Conservation (phyloP, 176 grass and related monocot species). For the Oryza nivara region DNA sequence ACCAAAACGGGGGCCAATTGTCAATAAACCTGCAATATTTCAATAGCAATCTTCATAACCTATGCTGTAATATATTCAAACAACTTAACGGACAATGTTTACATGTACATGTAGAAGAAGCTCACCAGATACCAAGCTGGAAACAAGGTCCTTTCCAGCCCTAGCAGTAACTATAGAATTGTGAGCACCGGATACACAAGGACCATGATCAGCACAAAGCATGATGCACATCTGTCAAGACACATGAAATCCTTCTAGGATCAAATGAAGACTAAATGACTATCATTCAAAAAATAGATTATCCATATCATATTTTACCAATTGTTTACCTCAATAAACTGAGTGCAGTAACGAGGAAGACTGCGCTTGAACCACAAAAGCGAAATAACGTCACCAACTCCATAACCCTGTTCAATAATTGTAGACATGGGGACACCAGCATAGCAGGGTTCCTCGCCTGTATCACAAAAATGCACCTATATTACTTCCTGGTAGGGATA, state of each 20-base stretch:
- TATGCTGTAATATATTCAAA: background rate
- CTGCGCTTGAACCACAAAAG: slow-evolving; percentile 99
- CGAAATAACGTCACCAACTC: slow-evolving; percentile 98
- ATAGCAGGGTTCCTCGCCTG: slow-evolving; percentile 98
- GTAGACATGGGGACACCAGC: slow-evolving; percentile 98
- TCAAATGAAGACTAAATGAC: slow-evolving; percentile 23
- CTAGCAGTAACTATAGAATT: slow-evolving; percentile 96
- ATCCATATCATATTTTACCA: slow-evolving; percentile 18
- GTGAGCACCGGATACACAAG: slow-evolving; percentile 98
- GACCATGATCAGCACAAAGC: slow-evolving; percentile 97
- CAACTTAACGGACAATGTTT: background rate
- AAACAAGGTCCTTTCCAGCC: slow-evolving; percentile 95
- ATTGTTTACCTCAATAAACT: slow-evolving; percentile 90
- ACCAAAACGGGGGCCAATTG: slow-evolving; percentile 96
- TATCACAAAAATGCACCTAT: slow-evolving; percentile 35
- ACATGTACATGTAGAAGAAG: slow-evolving; percentile 37
- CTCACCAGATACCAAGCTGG: slow-evolving; percentile 96
- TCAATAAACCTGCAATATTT: slow-evolving; percentile 73
- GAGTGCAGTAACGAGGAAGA: slow-evolving; percentile 96
- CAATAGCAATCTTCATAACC: background rate
- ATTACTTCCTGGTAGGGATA: slow-evolving; percentile 12
- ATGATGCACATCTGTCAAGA: slow-evolving; percentile 86
- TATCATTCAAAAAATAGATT: slow-evolving; percentile 4
- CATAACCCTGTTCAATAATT: slow-evolving; percentile 89
- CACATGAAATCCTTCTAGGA: slow-evolving; percentile 24